These are phyloP conservation scores for Cymbopogon flexuosus DNA, from an alignment of 202 grass and related monocot species.

Conservation along the genomic window DNA sequence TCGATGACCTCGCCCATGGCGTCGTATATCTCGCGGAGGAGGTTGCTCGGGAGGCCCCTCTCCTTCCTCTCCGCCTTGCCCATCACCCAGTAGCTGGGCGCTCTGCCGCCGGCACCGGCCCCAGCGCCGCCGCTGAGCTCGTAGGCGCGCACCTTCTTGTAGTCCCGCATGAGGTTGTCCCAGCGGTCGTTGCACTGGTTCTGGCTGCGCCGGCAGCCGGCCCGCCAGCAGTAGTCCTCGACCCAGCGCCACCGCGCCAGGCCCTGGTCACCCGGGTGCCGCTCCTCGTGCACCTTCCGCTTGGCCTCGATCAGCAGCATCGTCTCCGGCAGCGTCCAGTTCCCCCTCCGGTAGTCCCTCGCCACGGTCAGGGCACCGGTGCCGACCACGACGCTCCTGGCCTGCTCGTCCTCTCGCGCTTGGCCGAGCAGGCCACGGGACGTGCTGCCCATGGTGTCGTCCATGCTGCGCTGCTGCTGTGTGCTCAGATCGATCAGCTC, in stretches of 20 bases:
- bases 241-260: slow-evolving; percentile 86
- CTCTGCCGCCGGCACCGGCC: slow-evolving; percentile 12
- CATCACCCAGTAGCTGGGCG: slow-evolving; percentile 76
- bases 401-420: slow-evolving; percentile 6
- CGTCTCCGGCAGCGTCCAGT: slow-evolving; percentile 92
- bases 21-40: slow-evolving; percentile 74
- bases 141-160: slow-evolving; percentile 93
- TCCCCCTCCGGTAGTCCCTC: slow-evolving; percentile 73
- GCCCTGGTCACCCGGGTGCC: slow-evolving; percentile 59
- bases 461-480: slow-evolving; percentile 12
- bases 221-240: slow-evolving; percentile 94
- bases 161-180: slow-evolving; percentile 97
- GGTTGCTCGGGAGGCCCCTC: slow-evolving; percentile 67
- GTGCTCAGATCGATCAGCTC: background rate
- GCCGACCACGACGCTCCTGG: slow-evolving; percentile 11
- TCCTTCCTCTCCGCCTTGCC: slow-evolving; percentile 66
- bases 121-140: slow-evolving; percentile 20
- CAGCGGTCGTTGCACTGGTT: slow-evolving; percentile 99
- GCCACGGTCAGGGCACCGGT: slow-evolving; percentile 17
- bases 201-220: slow-evolving; percentile 78
- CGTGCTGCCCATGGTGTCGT: slow-evolving; percentile 1
- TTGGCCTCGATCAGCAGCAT: slow-evolving; percentile 84
- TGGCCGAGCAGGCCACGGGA: background rate
- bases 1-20: slow-evolving; percentile 52
- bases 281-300: slow-evolving; percentile 65